These are phyloP conservation scores for Clonostachys rosea DNA, from an alignment of 2,329 filamentous ascomycete genomes.

Conservation along the genomic window DNA sequence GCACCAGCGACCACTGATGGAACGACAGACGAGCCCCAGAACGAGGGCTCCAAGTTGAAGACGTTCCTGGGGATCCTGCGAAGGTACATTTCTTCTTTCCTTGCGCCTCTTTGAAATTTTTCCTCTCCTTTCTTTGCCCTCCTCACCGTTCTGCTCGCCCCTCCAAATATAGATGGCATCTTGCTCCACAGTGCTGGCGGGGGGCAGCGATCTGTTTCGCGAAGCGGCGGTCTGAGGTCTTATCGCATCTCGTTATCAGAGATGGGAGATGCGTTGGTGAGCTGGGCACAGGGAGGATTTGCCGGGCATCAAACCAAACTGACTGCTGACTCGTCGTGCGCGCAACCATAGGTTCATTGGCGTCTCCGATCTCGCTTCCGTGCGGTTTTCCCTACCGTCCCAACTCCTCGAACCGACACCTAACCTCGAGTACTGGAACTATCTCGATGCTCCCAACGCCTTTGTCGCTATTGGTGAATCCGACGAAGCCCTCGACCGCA, in stretches of 20 bases:
- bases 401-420: constrained; percentile 94
- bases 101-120: background rate
- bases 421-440: constrained; percentile 99
- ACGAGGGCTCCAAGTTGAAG: constrained; percentile 83
- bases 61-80: constrained; percentile 84
- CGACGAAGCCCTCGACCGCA: constrained; percentile 85
- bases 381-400: constrained; percentile 92
- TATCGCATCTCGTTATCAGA: background rate
- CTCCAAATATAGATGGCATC: background rate
- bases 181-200: background rate
- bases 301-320: background rate
- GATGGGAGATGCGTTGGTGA: background rate
- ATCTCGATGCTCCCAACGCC: constrained; percentile 89
- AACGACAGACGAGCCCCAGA: constrained; percentile 43
- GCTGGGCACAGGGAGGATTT: background rate
- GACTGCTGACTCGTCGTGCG: background rate
- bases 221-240: background rate
- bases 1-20: constrained; percentile 19
- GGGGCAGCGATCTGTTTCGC: background rate
- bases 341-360: constrained; percentile 73
- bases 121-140: constrained; percentile 1
- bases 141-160: background rate
- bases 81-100: constrained; percentile 57
- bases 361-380: constrained; percentile 89
- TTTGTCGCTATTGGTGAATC: constrained; percentile 82